Evolutionary conservation across 2,329 filamentous ascomycete species (phyloP).

Genomic region (Fusarium algeriense): DNA sequence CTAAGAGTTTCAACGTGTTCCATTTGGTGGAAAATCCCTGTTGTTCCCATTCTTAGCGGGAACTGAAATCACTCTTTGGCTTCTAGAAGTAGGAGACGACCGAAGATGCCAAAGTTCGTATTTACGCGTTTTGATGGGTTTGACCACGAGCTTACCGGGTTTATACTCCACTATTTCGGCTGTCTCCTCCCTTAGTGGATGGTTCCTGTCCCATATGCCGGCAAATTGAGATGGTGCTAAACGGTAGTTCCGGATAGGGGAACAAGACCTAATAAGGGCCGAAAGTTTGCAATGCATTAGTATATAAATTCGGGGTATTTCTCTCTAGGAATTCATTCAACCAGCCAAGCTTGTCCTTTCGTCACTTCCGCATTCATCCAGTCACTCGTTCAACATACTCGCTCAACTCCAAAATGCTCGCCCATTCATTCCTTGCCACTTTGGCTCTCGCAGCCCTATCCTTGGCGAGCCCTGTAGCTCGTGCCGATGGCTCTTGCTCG

Average conservation of each 20-base stretch:
- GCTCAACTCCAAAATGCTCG: slow-evolving; percentile 4
- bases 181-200: not conserved
- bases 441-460: slow-evolving; percentile 1
- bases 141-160: not conserved
- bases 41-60: too few species aligned
- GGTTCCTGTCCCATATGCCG: not conserved
- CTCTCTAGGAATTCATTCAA: not conserved
- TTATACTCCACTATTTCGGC: not conserved
- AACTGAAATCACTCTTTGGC: too few species aligned
- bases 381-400: slow-evolving; percentile 12
- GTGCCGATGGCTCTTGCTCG: not conserved
- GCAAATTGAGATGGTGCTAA: not conserved
- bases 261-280: not conserved
- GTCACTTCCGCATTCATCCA: too few species aligned
- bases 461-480: not conserved
- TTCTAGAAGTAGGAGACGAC: slow-evolving; percentile 3
- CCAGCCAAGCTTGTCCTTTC: not conserved
- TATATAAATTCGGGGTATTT: not conserved
- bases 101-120: not conserved
- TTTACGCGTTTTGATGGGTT: not conserved
- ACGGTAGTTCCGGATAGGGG: not conserved
- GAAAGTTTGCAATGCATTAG: fast-evolving
- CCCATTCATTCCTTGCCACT: not conserved
- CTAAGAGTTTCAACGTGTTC: not conserved
- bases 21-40: slow-evolving; percentile 5